Evolutionary conservation across 768 basidiomycete species (phyloP), one percentile per base, ranked within the genome.

Genomic region (Gymnopilus dilepis): DNA sequence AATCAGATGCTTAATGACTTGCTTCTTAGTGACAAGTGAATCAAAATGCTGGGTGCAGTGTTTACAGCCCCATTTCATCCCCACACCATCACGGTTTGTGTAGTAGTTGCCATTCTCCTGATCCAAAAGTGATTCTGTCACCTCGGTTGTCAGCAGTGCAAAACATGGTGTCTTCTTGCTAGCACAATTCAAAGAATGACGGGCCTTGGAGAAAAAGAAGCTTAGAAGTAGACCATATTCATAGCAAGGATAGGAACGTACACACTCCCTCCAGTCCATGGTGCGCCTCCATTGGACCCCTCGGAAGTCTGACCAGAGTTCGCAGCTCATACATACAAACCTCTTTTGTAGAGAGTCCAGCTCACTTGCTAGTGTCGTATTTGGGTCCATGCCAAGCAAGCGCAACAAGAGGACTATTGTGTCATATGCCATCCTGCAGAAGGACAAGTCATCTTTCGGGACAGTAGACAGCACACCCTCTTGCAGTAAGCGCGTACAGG

Each of bases 251-350:
- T 17, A 41, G 40, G 24, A 9, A 28, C 53, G 30, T 54, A 54
- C 53, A 22, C 53, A 38, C 24, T 38, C 34, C 40, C 19, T 54
- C 53, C 53, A 54, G 15, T 30, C 33, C 53, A 33, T 34, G 6
- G 22, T 37, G 24, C n/a, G n/a, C 6, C 31, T 11, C 34, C 52
- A 30, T 11, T 53, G n/a, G n/a, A 38, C 5, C 7, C 33, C 24
- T 22, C 21, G 53, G 30, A n/a, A n/a, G n/a, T n/a, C n/a, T n/a
- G n/a, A n/a, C n/a, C n/a, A n/a, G n/a, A n/a, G n/a, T n/a, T n/a
- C n/a, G 17, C 38, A 54, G n/a, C 22, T 54, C 22, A 33, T 33
- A n/a, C 53, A 54, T 37, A 54, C 40, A 54, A 54, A 54, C 37
- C 53, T 54, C 21, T 24, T 40, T 17, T 54, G 15, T 19, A 54